Evolutionary conservation across 495 filamentous ascomycete species (phyloP).

Genomic region (Apodospora peruviana): DNA sequence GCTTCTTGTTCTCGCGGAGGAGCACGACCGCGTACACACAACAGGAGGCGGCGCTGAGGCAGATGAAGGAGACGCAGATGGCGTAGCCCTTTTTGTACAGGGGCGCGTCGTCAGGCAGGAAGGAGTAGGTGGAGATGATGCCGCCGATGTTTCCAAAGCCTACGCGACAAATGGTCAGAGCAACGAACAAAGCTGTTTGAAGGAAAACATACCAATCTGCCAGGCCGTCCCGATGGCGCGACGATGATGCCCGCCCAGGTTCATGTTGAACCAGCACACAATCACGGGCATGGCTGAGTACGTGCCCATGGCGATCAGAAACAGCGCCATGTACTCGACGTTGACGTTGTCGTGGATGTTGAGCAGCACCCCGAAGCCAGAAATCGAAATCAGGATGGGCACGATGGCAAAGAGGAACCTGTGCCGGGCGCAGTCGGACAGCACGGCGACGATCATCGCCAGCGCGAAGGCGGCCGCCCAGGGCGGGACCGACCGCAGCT

Average conservation of each 20-base stretch:
- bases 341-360: slow-evolving; percentile 48
- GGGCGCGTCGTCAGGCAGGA: slow-evolving; percentile 66
- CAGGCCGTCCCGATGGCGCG: slow-evolving; percentile 78
- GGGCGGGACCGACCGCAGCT: slow-evolving; percentile 77
- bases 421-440: slow-evolving; percentile 64
- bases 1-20: slow-evolving; percentile 58
- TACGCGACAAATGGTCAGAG: background rate
- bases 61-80: slow-evolving; percentile 71
- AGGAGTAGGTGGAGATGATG: slow-evolving; percentile 83
- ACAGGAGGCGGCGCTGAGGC: slow-evolving; percentile 57
- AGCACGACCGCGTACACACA: slow-evolving; percentile 56
- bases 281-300: slow-evolving; percentile 77
- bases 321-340: slow-evolving; percentile 68
- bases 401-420: slow-evolving; percentile 70
- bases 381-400: slow-evolving; percentile 58
- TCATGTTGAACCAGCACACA: slow-evolving; percentile 94
- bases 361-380: slow-evolving; percentile 69
- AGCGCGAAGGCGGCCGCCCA: slow-evolving; percentile 77
- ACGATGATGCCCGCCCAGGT: slow-evolving; percentile 80
- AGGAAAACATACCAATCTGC: slow-evolving; percentile 55
- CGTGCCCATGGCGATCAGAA: slow-evolving; percentile 58
- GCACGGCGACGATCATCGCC: slow-evolving; percentile 63
- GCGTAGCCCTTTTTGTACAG: slow-evolving; percentile 68
- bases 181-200: background rate
- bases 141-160: slow-evolving; percentile 91